Percentiles rank a stretch among this genome's conserved stretches.
These are phyloP conservation scores for Gastrodia elata DNA, from an alignment of 106 monocot genomes.

Conservation along the genomic window DNA sequence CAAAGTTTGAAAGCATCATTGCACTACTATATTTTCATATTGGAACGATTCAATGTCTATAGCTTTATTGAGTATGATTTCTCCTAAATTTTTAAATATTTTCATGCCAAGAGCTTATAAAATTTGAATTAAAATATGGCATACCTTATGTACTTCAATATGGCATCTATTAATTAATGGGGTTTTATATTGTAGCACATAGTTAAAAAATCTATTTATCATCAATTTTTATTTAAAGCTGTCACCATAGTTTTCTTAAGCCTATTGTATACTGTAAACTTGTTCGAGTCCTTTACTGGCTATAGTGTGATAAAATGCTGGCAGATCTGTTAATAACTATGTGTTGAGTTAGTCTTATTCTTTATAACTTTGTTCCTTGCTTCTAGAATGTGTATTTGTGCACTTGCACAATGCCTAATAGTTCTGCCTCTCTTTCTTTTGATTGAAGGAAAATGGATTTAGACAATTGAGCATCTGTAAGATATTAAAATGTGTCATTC, in stretches of 20 bases:
- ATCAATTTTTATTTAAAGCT: neutral
- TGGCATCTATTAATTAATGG: neutral
- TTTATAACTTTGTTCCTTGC: neutral
- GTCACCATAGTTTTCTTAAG: neutral
- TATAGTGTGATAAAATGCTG: neutral
- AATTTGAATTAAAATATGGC: neutral
- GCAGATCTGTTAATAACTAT: neutral
- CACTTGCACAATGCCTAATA: neutral
- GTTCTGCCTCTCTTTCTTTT: neutral
- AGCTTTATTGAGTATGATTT: constrained; percentile 5
- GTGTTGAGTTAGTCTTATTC: neutral
- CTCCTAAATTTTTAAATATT: neutral
- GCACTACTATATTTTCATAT: neutral
- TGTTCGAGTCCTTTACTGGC: neutral
- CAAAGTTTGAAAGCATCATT: neutral
- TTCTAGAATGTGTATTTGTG: neutral
- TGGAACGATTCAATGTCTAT: neutral
- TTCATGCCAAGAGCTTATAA: neutral
- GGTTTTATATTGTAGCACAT: neutral
- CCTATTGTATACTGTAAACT: neutral
- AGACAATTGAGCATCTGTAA: neutral
- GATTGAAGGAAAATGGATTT: neutral
- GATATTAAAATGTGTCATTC: neutral
- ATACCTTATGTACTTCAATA: neutral
- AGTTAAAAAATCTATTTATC: neutral